Base-by-base conservation (phyloP, 805 yeast species). In the Candida pseudoglaebosa region DNA sequence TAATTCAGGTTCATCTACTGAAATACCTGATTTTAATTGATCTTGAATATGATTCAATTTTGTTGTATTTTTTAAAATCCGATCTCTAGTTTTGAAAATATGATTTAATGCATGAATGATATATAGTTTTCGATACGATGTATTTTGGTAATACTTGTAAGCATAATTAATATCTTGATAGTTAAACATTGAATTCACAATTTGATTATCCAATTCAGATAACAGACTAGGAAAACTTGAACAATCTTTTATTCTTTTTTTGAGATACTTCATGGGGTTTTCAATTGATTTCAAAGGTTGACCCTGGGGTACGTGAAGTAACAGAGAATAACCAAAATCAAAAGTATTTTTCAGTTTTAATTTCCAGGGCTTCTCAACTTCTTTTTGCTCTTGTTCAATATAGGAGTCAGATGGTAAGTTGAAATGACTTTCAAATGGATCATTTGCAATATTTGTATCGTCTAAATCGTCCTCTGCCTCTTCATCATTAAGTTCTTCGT, bases 351-450 rank as follows among this genome's bases (percentile, higher is more conserved):
- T 61, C 14, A 37, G 37, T 1, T 44, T 32, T 2, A 54, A 34
- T 1, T 45, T 32, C 75, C 74, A 70, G 38, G 51, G 60, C 4
- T 35, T 44, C 7, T 44, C 48, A 1, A 50, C 47, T 4, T 48
- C 15, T n/a, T 46, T 43, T 29, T 54, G 53, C 32, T 62, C 56
- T 13, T 44, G 50, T 4, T 61, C 61, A 24, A 62, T 49, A 46
- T 48, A 56, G 8, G 59, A 57, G 2, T 71, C 73, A 4, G 73
- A 58, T 15, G 75, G 65, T 15, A 67, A 61, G 34, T 80, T 82
- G 59, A 84, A 90, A 57, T 90, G 98, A 9, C 62, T 53, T 44
- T 84, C 85, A 49, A 85, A 89, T 0, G 95, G 86, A 61, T 91
- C 96, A 2, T 9, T 18, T 5, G 60, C 55, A 8, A 47, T 38